Evolutionary conservation across 2,329 filamentous ascomycete species (phyloP).

Genomic region (Cytospora piceicola): DNA sequence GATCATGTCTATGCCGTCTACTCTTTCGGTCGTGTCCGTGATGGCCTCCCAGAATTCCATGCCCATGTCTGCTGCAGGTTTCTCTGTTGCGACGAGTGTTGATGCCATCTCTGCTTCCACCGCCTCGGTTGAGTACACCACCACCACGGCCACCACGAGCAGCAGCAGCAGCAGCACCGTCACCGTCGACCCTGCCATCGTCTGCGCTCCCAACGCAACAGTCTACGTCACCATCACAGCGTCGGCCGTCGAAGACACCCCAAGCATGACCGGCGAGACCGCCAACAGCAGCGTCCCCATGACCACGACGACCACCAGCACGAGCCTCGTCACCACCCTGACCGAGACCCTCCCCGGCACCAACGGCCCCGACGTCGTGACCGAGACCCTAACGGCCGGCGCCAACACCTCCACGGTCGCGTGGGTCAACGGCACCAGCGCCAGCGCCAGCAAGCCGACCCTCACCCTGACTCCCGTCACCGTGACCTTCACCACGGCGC

Average conservation of each 20-base stretch:
- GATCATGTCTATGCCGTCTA: neutral
- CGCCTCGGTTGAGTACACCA: neutral
- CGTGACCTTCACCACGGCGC: slow-evolving; percentile 36
- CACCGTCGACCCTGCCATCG: neutral
- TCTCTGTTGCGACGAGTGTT: slow-evolving; percentile 2
- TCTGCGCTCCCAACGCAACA: slow-evolving; percentile 15
- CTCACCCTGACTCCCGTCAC: slow-evolving; percentile 19
- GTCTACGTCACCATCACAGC: slow-evolving; percentile 20
- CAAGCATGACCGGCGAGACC: slow-evolving; percentile 12
- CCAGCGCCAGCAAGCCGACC: slow-evolving; percentile 15
- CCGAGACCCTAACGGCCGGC: slow-evolving; percentile 20
- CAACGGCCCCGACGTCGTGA: slow-evolving; percentile 22
- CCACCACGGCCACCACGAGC: neutral
- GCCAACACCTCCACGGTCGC: slow-evolving; percentile 26
- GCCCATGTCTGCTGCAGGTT: neutral
- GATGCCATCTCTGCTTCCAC: neutral
- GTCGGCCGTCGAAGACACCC: slow-evolving; percentile 10
- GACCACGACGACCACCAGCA: slow-evolving; percentile 24
- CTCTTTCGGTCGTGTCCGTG: neutral
- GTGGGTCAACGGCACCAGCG: slow-evolving; percentile 33
- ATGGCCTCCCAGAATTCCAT: neutral
- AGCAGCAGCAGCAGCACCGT: neutral
- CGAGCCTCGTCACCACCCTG: slow-evolving; percentile 24
- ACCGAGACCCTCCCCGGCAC: slow-evolving; percentile 10
- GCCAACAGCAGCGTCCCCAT: neutral